Evolutionary conservation across 2,329 filamentous ascomycete species (phyloP), one percentile per base, ranked within the genome.

Genomic region (Aschersonia sp.): DNA sequence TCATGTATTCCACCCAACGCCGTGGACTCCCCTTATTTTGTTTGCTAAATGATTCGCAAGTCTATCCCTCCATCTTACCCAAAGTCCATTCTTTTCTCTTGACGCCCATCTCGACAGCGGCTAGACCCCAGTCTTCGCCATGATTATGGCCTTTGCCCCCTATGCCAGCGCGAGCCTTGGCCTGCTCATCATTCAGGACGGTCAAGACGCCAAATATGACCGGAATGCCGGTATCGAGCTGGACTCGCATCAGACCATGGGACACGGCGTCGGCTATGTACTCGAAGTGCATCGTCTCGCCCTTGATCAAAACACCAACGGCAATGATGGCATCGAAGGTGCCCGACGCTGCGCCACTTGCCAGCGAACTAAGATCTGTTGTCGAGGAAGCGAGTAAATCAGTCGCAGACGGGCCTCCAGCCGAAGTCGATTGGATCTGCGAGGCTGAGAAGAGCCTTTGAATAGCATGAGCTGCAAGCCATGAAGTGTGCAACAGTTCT

Each of bases 281-380:
- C 69, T 98, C 92, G 61, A 98, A 98, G 69, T 98, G 92, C 89
- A 96, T 96, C 5, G 92, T 97, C 68, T 94, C 86, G 64, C 92
- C 92, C 73, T 98, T 98, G 71, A 98, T 96, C 51, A 98, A 78
- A 49, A 95, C 89, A 48, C 92, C 92, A 56, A 98, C 85, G 47
- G 92, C 89, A 55, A 98, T 89, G 53, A 98, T 81, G 52, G 92
- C 92, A 62, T 97, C 91, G 59, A 97, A 97, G 28, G 88, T 79
- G 48, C 72, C 68, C 50, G 75, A 68, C n/a, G 65, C 61, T 3
- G 67, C 59, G 31, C 62, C 52, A 44, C 65, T 51, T 28, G 71
- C 52, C 20, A 70, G 58, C 10, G 74, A 67, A 31, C 74, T 71
- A 32, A 89, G 75, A 64, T 94, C 85, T 31, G 82, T 74, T 1